Conservation (phyloP, 805 yeast genomes). For the Ogataea allantospora region DNA sequence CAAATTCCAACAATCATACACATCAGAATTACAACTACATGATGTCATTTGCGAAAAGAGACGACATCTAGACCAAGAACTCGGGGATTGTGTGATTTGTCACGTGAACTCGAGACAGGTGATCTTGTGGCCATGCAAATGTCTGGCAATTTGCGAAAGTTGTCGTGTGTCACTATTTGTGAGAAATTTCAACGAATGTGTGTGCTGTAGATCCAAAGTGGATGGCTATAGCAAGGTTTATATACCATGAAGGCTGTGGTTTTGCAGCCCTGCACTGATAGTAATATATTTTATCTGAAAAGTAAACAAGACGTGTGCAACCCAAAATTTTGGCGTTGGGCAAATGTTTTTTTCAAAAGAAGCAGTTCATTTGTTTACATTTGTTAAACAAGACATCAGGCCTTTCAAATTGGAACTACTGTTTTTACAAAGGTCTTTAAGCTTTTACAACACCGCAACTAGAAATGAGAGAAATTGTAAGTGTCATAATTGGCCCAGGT, state of each 20-base stretch:
- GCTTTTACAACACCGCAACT: conserved; percentile 6
- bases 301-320: conserved; percentile 20
- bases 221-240: conserved; percentile 62
- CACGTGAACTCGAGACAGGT: conserved; percentile 71
- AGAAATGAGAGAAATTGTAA: conserved; percentile 34
- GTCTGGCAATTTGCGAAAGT: conserved; percentile 83
- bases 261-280: conserved; percentile 12
- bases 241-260: conserved; percentile 44
- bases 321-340: conserved; percentile 21
- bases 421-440: conserved; percentile 4
- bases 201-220: conserved; percentile 77
- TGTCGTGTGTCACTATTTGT: conserved; percentile 74
- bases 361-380: conserved; percentile 17
- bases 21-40: conserved; percentile 25
- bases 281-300: conserved; percentile 7
- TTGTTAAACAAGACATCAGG: conserved; percentile 18
- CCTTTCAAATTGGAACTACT: conserved; percentile 3
- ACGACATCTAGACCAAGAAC: conserved; percentile 12
- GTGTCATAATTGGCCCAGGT: conserved; percentile 12
- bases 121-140: conserved; percentile 90
- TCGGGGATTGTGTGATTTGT: conserved; percentile 74
- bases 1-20: conserved; percentile 23
- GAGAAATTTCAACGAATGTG: conserved; percentile 75
- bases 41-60: conserved; percentile 30
- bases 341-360: conserved; percentile 15